Percentiles rank a stretch among this genome's conserved stretches.
These are phyloP conservation scores for Dryas integrifolia DNA, from an alignment of 331 rosid species.

Conservation along the genomic window DNA sequence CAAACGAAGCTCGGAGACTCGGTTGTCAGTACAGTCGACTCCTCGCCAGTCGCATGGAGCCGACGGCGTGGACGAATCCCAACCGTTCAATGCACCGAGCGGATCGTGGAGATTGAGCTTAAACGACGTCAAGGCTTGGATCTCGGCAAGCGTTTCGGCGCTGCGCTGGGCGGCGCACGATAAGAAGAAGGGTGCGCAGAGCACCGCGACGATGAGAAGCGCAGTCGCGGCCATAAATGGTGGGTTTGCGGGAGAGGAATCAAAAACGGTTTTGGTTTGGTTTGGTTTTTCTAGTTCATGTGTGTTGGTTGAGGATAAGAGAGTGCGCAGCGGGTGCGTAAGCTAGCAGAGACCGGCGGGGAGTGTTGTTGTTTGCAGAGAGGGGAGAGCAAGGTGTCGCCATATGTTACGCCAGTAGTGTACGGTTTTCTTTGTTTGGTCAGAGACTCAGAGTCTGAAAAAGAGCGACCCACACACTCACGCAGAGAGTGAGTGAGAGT, in stretches of 20 bases:
- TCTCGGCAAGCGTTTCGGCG: constrained; percentile 30
- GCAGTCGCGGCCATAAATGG: constrained; percentile 10
- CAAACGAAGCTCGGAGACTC: constrained; percentile 70
- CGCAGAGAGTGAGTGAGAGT: not conserved
- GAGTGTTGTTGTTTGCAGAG: constrained; percentile 1
- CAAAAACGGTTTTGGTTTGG: not conserved
- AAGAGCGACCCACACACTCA: too few relatives aligned
- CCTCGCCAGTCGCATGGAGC: constrained; percentile 70
- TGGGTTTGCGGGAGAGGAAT: not conserved
- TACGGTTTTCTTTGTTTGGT: not conserved
- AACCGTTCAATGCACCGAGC: constrained; percentile 36
- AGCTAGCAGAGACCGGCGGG: constrained; percentile 13
- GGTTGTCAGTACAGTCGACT: constrained; percentile 37
- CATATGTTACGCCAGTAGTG: constrained; percentile 21
- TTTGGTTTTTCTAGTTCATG: not conserved
- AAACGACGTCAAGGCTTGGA: constrained; percentile 46
- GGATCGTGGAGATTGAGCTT: constrained; percentile 49
- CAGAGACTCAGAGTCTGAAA: not conserved
- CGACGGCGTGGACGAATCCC: constrained; percentile 41
- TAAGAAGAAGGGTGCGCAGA: constrained; percentile 52
- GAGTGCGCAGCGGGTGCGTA: constrained; percentile 23
- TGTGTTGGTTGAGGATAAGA: not conserved
- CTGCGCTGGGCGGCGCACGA: constrained; percentile 43
- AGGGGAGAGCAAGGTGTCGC: constrained; percentile 6
- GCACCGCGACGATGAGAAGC: constrained; percentile 22